A percentile compares a stretch with the other conserved stretches of the same genome.
These are phyloP conservation scores for Neurospora sp. DNA, from an alignment of 495 filamentous ascomycete species.

Conservation along the genomic window DNA sequence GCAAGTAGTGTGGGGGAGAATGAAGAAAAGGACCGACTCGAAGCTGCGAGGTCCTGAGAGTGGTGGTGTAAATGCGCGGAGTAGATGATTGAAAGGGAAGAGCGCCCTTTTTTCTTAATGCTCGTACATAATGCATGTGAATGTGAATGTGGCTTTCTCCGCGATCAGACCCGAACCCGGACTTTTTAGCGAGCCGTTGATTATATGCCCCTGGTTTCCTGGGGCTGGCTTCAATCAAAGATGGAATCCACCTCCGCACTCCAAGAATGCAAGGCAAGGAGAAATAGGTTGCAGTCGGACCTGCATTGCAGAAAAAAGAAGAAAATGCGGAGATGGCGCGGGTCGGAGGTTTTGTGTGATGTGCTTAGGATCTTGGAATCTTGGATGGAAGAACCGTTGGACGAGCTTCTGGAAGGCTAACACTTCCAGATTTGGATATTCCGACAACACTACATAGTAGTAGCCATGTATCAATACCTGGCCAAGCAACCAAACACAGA, in stretches of 20 bases:
- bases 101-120: not conserved
- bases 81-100: not conserved
- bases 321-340: not conserved
- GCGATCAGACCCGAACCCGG: not conserved
- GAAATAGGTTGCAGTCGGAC: not conserved
- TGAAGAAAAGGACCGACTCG: constrained; percentile 19
- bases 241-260: not conserved
- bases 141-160: not conserved
- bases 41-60: constrained; percentile 8
- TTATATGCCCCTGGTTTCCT: not conserved
- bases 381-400: not conserved
- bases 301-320: not conserved
- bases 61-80: constrained; percentile 13
- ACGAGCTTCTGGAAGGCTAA: not conserved
- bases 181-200: not conserved
- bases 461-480: not conserved
- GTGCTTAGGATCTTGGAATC: not conserved
- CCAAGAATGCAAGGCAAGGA: not conserved
- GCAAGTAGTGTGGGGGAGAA: not conserved
- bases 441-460: not conserved
- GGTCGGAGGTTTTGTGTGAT: not conserved
- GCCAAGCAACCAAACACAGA: not conserved
- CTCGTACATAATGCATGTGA: not conserved
- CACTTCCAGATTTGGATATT: not conserved
- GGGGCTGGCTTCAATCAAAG: not conserved